Base-by-base conservation (phyloP, 495 filamentous ascomycete genomes). In the Aspergillus sparsus region DNA sequence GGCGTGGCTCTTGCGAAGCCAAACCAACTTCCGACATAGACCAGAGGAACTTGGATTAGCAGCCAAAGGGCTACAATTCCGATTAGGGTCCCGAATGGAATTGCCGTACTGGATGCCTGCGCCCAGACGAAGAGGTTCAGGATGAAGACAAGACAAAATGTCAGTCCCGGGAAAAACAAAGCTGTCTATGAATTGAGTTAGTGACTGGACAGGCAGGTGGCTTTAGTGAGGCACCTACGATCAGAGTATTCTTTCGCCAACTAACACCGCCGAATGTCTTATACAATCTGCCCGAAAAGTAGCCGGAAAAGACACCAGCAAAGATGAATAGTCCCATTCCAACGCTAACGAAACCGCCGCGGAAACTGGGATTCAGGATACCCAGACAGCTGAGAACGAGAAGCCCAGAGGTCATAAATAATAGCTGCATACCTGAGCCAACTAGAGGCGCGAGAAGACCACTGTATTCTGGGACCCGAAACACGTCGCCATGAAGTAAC, bases 41-140 rank as follows among this genome's bases (percentile, higher is more conserved):
- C 93, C 15, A 97, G 83, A 2, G 93, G 93, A 5, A 96, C 85
- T 65, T 95, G 91, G 42, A 97, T 89, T 60, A 93, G 84, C 27
- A 97, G 83, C 93, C 92, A 97, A 5, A 97, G 83, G 0, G 87
- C 77, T 2, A 92, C 71, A 7, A 97, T 83, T 2, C 83, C 90
- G 31, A 96, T 67, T 18, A 97, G 78, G 0, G 93, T 96, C 16
- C 88, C 82, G 67, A 97, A 96, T 0, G 93, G 93, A 37, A 97
- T 88, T 4, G 93, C 93, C 3, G 91, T 96, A 69, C 87, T 92
- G 27, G 90, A 95, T 0, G 93, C 90, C 74, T 96, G 91, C 0
- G 90, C 87, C 93, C 93, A 97, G 61, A 96, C 90, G 68, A 96
- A 96, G 34, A 97, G 80, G 70, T 97, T 96, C 49, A 96, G 80